phyloP scores from a whole-genome alignment of 768 basidiomycete genomes.

The Termitomyces eurrhizus region DNA sequence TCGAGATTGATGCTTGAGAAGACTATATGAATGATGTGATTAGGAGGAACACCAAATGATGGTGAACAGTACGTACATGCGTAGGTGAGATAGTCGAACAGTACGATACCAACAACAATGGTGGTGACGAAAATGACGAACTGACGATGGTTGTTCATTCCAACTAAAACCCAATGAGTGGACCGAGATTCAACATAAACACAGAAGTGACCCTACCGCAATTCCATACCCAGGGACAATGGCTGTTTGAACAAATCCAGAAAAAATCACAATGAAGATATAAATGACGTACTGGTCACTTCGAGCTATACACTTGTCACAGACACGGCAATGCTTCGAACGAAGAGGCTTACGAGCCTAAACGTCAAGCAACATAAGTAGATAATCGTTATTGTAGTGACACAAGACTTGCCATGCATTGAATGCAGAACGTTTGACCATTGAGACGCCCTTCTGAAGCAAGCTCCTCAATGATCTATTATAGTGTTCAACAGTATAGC shows the following conservation, averaged over 20 bases:
- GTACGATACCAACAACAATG: conserved; percentile 73
- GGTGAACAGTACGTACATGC: conserved; percentile 55
- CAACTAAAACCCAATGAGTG: conserved; percentile 47
- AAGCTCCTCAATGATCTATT: conserved; percentile 86
- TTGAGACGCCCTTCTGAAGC: conserved; percentile 86
- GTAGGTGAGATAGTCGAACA: conserved; percentile 83
- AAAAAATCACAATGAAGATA: not conserved
- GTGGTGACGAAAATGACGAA: conserved; percentile 90
- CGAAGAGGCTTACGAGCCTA: conserved; percentile 87
- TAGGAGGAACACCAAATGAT: not conserved
- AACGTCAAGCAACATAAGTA: not conserved
- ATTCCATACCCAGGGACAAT: conserved; percentile 99
- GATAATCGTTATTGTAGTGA: not conserved
- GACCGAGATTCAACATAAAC: not conserved
- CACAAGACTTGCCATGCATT: conserved; percentile 71
- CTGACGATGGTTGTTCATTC: conserved; percentile 91
- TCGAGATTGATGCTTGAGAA: conserved; percentile 45
- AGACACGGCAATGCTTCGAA: conserved; percentile 93
- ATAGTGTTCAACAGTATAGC: not conserved
- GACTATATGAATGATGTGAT: conserved; percentile 25
- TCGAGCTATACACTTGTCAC: conserved; percentile 84
- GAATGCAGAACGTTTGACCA: conserved; percentile 94
- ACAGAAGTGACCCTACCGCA: conserved; percentile 59
- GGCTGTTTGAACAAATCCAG: conserved; percentile 41
- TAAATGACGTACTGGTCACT: conserved; percentile 79